Base-by-base conservation (phyloP, 495 filamentous ascomycete genomes). In the Chaetomium fimeti region DNA sequence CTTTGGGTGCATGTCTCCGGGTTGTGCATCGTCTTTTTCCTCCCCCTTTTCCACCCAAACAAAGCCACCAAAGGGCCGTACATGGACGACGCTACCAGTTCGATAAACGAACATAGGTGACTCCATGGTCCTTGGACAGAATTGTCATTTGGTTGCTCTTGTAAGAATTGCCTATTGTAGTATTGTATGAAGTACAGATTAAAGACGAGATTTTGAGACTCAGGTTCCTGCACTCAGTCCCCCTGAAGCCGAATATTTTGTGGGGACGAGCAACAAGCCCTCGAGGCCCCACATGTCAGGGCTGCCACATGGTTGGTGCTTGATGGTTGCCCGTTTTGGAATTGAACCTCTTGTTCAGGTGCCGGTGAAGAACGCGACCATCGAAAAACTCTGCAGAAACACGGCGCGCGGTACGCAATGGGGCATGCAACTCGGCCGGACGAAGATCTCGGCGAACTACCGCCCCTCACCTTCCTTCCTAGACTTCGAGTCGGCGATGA, bases 251-350 rank as follows among this genome's bases (percentile, higher is more conserved):
- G 40, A 43, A 6, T 18, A 18, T 43, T 43, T 18, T 11, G 40
- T 43, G 40, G 40, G 15, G 40, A 43, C 40, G 1, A 3, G 40
- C 40, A 43, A 18, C 40, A 43, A 49, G 20, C 45, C 45, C 45
- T 49, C 3, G 9, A 24, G 2, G 36, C 36, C 38, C 20, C 56
- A 57, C n/a, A 16, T 13, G 11, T 6, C 56, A 58, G 56, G 56
- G 56, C 24, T 45, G 56, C 56, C 56, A 58, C 56, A 58, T 58
- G 56, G 56, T 22, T 28, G 13, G 49, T 6, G n/a, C n/a, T n/a
- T n/a, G 13, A 29, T 27, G 49, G 27, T 49, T 49, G n/a, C 45
- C 45, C 8, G 18, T 49, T 49, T 12, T 9, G 45, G 20, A 20
- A 49, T 24, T 6, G 42, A 45, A n/a, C n/a, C n/a, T n/a, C n/a